Percentiles rank a stretch among this genome's conserved stretches.
Evolutionary conservation across 1,139 yeast genomes (phyloP).

Genomic region (Saccharomyces hybrid): DNA sequence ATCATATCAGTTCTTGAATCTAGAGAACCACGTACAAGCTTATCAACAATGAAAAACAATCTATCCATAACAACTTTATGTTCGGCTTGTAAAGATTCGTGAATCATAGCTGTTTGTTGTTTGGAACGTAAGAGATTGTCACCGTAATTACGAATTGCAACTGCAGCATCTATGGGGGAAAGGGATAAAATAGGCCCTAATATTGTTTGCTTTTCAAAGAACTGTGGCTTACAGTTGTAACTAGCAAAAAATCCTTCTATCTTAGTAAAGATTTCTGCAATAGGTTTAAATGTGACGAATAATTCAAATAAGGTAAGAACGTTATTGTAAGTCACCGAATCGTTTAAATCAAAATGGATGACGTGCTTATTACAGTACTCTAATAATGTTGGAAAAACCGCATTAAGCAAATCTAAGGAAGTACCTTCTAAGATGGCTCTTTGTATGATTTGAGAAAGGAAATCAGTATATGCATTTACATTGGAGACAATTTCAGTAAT

Average conservation of each 20-base stretch:
- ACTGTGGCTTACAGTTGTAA: constrained; percentile 36
- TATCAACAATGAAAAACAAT: constrained; percentile 61
- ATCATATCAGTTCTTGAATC: constrained; percentile 56
- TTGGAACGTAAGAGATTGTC: constrained; percentile 33
- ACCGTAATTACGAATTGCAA: constrained; percentile 42
- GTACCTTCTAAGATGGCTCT: constrained; percentile 62
- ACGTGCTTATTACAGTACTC: constrained; percentile 12
- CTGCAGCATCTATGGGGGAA: constrained; percentile 58
- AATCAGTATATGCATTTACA: constrained; percentile 41
- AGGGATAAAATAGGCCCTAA: constrained; percentile 71
- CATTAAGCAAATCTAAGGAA: constrained; percentile 50
- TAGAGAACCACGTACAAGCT: constrained; percentile 64
- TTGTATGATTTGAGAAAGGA: constrained; percentile 48
- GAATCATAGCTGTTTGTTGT: constrained; percentile 39
- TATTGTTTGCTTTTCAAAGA: constrained; percentile 53
- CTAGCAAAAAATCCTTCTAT: constrained; percentile 44
- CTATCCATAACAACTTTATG: constrained; percentile 49
- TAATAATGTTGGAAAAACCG: constrained; percentile 43
- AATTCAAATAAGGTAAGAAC: constrained; percentile 50
- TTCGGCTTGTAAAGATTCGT: constrained; percentile 53
- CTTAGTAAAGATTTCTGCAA: constrained; percentile 53
- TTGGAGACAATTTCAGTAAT: constrained; percentile 32
- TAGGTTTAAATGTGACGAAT: constrained; percentile 52
- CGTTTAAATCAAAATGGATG: constrained; percentile 34
- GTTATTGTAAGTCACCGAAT: constrained; percentile 45